Evolutionary conservation across 2,329 filamentous ascomycete genomes (phyloP).

Genomic region (Beauveria medogensis): DNA sequence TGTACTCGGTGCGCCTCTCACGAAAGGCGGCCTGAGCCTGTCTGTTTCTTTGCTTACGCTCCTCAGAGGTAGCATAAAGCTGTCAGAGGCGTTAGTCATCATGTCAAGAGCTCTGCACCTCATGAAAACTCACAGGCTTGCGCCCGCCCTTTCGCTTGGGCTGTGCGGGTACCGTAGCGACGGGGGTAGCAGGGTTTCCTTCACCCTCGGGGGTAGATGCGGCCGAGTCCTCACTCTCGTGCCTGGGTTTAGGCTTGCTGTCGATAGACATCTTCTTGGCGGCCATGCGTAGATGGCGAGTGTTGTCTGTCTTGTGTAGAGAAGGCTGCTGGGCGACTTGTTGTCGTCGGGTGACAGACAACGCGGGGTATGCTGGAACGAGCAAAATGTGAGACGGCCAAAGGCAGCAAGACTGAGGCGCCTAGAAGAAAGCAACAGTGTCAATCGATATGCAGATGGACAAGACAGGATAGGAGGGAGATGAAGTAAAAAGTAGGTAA

Average conservation of each 20-base stretch:
- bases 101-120: constrained; percentile 49
- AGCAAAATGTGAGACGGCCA: neutral
- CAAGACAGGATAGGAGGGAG: neutral
- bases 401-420: neutral
- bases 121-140: constrained; percentile 71
- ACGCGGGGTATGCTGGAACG: neutral
- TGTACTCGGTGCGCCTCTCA: constrained; percentile 95
- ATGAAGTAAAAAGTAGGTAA: neutral
- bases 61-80: constrained; percentile 98
- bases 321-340: neutral
- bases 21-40: constrained; percentile 97
- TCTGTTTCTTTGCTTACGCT: constrained; percentile 93
- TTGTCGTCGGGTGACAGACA: neutral
- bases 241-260: constrained; percentile 42
- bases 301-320: neutral
- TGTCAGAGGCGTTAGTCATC: constrained; percentile 29
- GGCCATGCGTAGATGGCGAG: constrained; percentile 39
- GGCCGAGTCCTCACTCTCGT: constrained; percentile 54
- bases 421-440: neutral
- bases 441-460: neutral
- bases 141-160: constrained; percentile 96
- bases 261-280: constrained; percentile 63
- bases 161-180: constrained; percentile 43
- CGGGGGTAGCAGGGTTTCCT: constrained; percentile 26
- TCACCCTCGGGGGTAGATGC: constrained; percentile 54